These are phyloP conservation scores for Pichia deserticola DNA, from an alignment of 805 yeast species.

Conservation along the genomic window DNA sequence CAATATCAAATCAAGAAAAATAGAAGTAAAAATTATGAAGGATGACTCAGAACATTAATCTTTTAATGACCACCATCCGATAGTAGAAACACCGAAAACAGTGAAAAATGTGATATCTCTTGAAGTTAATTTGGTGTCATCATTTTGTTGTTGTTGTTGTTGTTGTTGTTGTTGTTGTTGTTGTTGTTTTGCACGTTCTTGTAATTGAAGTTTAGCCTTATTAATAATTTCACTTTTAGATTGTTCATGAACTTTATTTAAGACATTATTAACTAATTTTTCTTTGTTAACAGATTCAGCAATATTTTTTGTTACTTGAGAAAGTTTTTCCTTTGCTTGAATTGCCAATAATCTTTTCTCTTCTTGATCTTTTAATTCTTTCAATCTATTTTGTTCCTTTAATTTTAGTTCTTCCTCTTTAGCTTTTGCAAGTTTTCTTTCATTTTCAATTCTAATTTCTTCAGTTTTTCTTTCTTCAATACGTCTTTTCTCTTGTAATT, in stretches of 20 bases:
- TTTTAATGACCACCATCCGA: conserved; percentile 30
- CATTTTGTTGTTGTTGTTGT: background rate
- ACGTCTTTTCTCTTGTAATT: background rate
- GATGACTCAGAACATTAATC: background rate
- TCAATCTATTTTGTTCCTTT: too few species aligned
- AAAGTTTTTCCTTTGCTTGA: background rate
- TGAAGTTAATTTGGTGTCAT: conserved; percentile 2
- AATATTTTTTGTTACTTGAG: background rate
- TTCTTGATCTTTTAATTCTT: too few species aligned
- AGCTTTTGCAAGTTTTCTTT: background rate
- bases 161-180: conserved; percentile 2
- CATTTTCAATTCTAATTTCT: too few species aligned
- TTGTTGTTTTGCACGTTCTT: conserved; percentile 4
- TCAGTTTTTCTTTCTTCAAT: background rate
- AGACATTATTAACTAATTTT: background rate
- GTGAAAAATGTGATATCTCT: conserved; percentile 22
- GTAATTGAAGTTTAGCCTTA: conserved; percentile 10
- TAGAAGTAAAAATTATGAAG: background rate
- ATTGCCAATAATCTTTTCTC: background rate
- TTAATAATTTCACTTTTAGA: conserved; percentile 6
- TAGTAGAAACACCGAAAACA: conserved; percentile 20
- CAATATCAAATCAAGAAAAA: background rate
- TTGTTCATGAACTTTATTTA: conserved; percentile 1
- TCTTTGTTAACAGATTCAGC: background rate
- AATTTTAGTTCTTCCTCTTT: background rate